Base-by-base conservation (phyloP, 129 eudicot species). In the Mikania micrantha region DNA sequence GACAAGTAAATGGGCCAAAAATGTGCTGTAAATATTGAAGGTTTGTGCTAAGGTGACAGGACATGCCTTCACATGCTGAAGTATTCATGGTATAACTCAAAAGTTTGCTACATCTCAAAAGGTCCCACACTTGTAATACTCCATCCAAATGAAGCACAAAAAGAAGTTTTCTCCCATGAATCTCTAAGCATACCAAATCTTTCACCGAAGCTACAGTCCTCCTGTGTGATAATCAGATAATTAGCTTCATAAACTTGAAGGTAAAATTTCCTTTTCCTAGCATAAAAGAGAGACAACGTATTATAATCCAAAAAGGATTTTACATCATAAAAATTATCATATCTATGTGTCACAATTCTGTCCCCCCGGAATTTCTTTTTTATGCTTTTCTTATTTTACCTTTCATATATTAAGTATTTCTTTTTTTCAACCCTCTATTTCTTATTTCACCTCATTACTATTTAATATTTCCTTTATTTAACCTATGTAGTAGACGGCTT, bases 61-160 rank as follows among this genome's bases (percentile, higher is more conserved):
- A 75, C 73, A 86, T 82, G 77, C 91, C 90, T 87, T 83, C 66
- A 17, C 25, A 67, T 62, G 86, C 31, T 74, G 78, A 70, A 64
- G 61, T 58, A 50, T 67, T 69, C 66, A 88, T 64, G 52, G 81
- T 21, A 74, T 92, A 85, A 70, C 78, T 82, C 62, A 93, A 59
- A 74, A 93, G 75, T 74, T 70, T 93, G 76, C 74, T 72, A 75
- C 64, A 76, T 42, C 76, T 83, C 53, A 57, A 57, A 79, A 82
- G 80, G 82, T 93, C 96, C 99, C 99, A 93, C 48, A 93, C 80
- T 60, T 78, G 82, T 60, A 93, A 52, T 49, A 58, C 71, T 63
- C 99, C 96, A 89, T 93, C 96, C 71, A 84, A 80, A 78, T 93
- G 96, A 64, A 93, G 88, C 75, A 89, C 92, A 81, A 84, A 50